A percentile compares a stretch with the other conserved stretches of the same genome.
Conservation (phyloP, 2,329 filamentous ascomycete genomes). For the Aspergillus sp. region DNA sequence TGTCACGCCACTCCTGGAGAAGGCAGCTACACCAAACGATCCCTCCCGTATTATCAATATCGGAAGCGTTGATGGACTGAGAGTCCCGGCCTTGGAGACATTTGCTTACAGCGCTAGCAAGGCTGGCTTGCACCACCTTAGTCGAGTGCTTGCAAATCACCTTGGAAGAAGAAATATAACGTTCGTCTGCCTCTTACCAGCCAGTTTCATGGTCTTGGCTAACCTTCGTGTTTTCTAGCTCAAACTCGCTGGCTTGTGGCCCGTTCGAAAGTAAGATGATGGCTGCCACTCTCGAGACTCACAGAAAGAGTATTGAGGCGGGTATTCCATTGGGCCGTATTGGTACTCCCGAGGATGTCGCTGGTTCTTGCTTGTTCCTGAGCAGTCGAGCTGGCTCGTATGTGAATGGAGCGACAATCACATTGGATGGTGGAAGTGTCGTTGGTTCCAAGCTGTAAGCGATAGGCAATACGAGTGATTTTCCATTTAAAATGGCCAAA, state of each 20-base stretch:
- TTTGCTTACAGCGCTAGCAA: constrained; percentile 52
- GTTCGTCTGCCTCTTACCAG: constrained; percentile 31
- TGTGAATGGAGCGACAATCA: constrained; percentile 61
- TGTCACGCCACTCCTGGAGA: constrained; percentile 44
- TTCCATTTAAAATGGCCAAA: no score
- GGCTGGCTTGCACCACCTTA: constrained; percentile 50
- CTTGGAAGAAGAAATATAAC: constrained; percentile 50
- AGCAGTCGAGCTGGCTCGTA: constrained; percentile 62
- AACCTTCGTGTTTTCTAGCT: constrained; percentile 42
- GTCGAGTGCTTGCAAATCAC: constrained; percentile 47
- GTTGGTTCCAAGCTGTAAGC: constrained; percentile 37
- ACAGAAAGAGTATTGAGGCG: constrained; percentile 44
- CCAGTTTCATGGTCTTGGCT: background rate
- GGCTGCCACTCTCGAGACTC: constrained; percentile 48
- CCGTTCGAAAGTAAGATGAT: constrained; percentile 57
- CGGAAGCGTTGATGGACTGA: constrained; percentile 51
- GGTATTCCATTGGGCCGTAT: constrained; percentile 64
- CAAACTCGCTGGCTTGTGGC: constrained; percentile 67
- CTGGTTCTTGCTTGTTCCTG: constrained; percentile 67
- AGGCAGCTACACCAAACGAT: constrained; percentile 38
- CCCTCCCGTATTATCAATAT: constrained; percentile 51
- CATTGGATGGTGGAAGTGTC: constrained; percentile 55
- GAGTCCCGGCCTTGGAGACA: constrained; percentile 48
- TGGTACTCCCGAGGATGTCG: constrained; percentile 64
- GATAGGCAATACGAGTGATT: background rate